A percentile compares a stretch with the other conserved stretches of the same genome.
Conservation (phyloP, 2,329 filamentous ascomycete species). For the Cladosporium phlei region DNA sequence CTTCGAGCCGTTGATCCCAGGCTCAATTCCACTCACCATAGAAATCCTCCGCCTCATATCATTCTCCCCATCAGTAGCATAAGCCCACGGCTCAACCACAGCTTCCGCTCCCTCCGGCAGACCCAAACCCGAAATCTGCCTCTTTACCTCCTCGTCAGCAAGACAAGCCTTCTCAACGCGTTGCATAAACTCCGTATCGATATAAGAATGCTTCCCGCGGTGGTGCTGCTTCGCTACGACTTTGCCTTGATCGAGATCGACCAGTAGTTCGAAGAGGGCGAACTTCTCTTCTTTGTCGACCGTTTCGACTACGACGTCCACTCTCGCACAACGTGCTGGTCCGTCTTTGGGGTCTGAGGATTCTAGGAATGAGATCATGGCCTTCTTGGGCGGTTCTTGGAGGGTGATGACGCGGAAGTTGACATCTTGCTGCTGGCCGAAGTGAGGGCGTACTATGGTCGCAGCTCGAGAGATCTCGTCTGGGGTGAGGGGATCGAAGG, state of each 20-base stretch:
- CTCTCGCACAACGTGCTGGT: constrained; percentile 8
- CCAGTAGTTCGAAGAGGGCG: constrained; percentile 7
- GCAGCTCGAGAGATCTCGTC: constrained; percentile 43
- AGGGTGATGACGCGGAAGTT: constrained; percentile 28
- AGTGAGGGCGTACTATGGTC: constrained; percentile 51
- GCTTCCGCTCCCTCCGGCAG: constrained; percentile 51
- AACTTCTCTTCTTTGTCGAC: constrained; percentile 1
- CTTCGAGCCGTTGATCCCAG: too few relatives aligned
- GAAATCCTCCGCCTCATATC: constrained; percentile 23
- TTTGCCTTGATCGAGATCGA: constrained; percentile 10
- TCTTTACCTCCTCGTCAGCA: constrained; percentile 48
- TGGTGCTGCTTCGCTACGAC: constrained; percentile 12
- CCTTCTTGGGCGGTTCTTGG: constrained; percentile 28
- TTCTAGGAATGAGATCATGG: constrained; percentile 30
- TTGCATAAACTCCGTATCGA: constrained; percentile 52
- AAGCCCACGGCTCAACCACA: constrained; percentile 32
- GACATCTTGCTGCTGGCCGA: constrained; percentile 60
- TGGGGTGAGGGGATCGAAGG: constrained; percentile 19
- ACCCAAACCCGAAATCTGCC: constrained; percentile 52
- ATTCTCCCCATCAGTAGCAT: constrained; percentile 35
- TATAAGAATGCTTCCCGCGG: constrained; percentile 14
- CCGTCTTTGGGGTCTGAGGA: neutral
- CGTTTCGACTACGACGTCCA: constrained; percentile 4
- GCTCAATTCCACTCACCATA: constrained; percentile 39
- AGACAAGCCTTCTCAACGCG: constrained; percentile 34